Evolutionary conservation across 2,329 filamentous ascomycete genomes (phyloP).

Genomic region (Neofusicoccum parvum): DNA sequence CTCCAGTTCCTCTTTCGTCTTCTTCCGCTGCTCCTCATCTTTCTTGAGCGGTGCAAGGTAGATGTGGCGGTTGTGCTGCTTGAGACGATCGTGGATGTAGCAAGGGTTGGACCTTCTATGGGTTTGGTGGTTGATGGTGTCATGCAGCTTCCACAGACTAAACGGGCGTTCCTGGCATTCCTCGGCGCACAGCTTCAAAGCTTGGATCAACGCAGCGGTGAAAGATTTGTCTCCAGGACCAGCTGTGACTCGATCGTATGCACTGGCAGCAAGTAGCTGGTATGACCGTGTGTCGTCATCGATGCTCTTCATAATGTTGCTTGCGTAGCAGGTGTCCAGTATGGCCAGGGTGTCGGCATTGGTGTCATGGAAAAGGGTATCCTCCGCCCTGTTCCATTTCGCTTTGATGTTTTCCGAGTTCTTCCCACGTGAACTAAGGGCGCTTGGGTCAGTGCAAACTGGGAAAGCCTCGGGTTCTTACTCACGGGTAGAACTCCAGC

Average conservation of each 20-base stretch:
- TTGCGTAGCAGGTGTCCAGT: slow-evolving; percentile 42
- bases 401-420: slow-evolving; percentile 3
- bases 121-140: slow-evolving; percentile 31
- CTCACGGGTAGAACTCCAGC: slow-evolving; percentile 29
- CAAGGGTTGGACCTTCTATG: slow-evolving; percentile 33
- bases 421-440: neutral
- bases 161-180: slow-evolving; percentile 29
- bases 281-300: slow-evolving; percentile 32
- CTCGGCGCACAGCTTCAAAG: slow-evolving; percentile 29
- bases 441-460: neutral
- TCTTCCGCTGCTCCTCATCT: slow-evolving; percentile 17
- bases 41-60: slow-evolving; percentile 33
- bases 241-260: slow-evolving; percentile 31
- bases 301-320: slow-evolving; percentile 35
- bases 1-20: slow-evolving; percentile 20
- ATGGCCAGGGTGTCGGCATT: slow-evolving; percentile 41
- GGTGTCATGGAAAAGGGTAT: slow-evolving; percentile 29
- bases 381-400: slow-evolving; percentile 39
- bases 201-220: slow-evolving; percentile 38
- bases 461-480: slow-evolving; percentile 16
- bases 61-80: slow-evolving; percentile 33
- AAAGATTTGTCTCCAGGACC: slow-evolving; percentile 35
- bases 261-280: slow-evolving; percentile 37
- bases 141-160: slow-evolving; percentile 34
- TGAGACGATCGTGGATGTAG: slow-evolving; percentile 30